Base-by-base conservation (phyloP, 2,329 filamentous ascomycete species). In the Neonectria punicea region DNA sequence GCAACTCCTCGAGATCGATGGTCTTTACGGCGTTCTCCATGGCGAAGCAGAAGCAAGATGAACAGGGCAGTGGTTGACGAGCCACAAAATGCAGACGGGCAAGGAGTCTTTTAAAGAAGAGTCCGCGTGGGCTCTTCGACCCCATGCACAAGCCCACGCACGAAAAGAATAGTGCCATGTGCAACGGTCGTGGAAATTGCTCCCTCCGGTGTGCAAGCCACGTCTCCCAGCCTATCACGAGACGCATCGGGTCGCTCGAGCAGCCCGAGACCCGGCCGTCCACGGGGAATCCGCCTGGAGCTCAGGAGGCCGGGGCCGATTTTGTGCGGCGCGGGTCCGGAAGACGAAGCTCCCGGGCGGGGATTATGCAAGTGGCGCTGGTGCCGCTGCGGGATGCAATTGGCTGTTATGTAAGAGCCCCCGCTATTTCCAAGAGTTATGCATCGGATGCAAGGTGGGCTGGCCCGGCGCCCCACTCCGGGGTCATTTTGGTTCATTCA, bases 21-120 rank as follows among this genome's bases (percentile, higher is more conserved):
- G 32, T 51, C 16, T 67, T 61, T 1, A 53, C 46, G 20, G 53
- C 6, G 9, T 67, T 46, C 14, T 53, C 51, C 68, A 68, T 70
- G 18, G n/a, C 41, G 25, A 5, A 10, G 4, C 16, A 10, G 30
- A 22, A 18, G 16, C 34, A 46, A 49, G 5, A 8, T 18, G 25
- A 54, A 18, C 3, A 4, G 18, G 14, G 59, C 32, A 20, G 32
- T 32, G 13, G 10, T 43, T 14, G 46, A 6, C 22, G 5, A 4
- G 14, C 32, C 32, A 43, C 43, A 22, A 16, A 5, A 4, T 41
- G 16, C n/a, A 16, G 30, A 32, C 34, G 57, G 14, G 14, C 18
- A 39, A 5, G 18, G 18, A 25, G 34, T 8, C 50, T 43, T 53
- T 49, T 57, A 57, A 57, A 18, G 39, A 7, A 43, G 10, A 18